phyloP scores from a whole-genome alignment of 2,329 filamentous ascomycete species.

The Xylaria sp. region DNA sequence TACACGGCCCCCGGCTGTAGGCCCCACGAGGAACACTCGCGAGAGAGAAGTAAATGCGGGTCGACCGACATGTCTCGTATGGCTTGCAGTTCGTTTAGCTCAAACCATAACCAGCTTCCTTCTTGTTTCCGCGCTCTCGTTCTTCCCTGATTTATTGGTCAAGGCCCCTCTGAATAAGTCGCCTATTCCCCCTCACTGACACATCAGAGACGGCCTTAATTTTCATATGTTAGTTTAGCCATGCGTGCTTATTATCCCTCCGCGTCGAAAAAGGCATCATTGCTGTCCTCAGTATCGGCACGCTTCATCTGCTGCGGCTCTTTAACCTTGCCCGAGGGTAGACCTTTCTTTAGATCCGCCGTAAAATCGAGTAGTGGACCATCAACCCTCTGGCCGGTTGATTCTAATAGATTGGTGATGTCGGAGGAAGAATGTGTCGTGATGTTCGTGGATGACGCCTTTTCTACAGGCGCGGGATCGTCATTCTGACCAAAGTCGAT shows the following conservation, averaged over 20 bases:
- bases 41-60: neutral
- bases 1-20: neutral
- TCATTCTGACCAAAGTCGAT: constrained; percentile 68
- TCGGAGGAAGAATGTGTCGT: constrained; percentile 44
- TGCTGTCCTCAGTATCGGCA: constrained; percentile 52
- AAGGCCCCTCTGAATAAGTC: neutral
- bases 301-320: constrained; percentile 46
- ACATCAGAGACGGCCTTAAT: neutral
- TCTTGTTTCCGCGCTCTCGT: neutral
- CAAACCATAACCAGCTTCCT: neutral
- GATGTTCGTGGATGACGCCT: neutral
- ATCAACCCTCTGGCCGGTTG: constrained; percentile 60
- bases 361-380: constrained; percentile 68
- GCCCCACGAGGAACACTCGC: neutral
- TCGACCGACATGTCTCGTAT: neutral
- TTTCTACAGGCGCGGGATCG: constrained; percentile 30
- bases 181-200: neutral
- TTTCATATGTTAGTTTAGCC: neutral
- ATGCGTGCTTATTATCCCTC: constrained; percentile 41
- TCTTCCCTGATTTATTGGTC: neutral
- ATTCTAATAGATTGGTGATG: constrained; percentile 57
- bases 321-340: constrained; percentile 52
- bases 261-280: constrained; percentile 56
- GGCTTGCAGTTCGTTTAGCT: neutral
- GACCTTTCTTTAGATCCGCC: constrained; percentile 62